Percentiles rank a stretch among this genome's conserved stretches.
phyloP scores from a whole-genome alignment of 2,329 filamentous ascomycete species.

The Pezicula neosporulosa region DNA sequence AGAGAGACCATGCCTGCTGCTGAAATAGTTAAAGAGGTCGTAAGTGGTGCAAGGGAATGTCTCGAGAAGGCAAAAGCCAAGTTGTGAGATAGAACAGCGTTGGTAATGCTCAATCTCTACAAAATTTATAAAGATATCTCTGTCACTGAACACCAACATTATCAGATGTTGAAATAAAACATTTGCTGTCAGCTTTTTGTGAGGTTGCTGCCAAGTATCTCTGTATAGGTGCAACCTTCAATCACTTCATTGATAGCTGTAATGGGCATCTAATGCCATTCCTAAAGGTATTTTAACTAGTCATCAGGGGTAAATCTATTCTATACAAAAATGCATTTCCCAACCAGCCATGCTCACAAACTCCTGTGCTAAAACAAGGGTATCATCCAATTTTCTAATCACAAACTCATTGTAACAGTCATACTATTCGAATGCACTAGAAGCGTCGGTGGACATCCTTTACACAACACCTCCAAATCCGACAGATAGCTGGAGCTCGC shows the following conservation, averaged over 20 bases:
- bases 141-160: no score
- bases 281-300: no score
- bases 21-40: slow-evolving; percentile 45
- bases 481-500: slow-evolving; percentile 72
- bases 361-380: no score
- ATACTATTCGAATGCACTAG: slow-evolving; percentile 85
- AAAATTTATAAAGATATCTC: no score
- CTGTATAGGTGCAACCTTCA: no score
- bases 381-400: not conserved
- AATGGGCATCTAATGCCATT: no score
- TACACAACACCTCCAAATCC: slow-evolving; percentile 75
- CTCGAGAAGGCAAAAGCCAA: not conserved
- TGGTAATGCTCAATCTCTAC: no score
- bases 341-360: not conserved
- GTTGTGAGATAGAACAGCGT: not conserved
- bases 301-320: no score
- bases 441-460: slow-evolving; percentile 70
- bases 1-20: slow-evolving; percentile 43
- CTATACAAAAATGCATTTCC: not conserved
- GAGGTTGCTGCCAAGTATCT: no score
- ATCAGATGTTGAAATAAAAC: no score
- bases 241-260: no score
- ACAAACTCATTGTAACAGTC: slow-evolving; percentile 79
- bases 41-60: not conserved
- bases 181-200: no score